These are phyloP conservation scores for Cutaneotrichosporon sp. DNA, from an alignment of 1,284 basidiomycete genomes.

Conservation along the genomic window DNA sequence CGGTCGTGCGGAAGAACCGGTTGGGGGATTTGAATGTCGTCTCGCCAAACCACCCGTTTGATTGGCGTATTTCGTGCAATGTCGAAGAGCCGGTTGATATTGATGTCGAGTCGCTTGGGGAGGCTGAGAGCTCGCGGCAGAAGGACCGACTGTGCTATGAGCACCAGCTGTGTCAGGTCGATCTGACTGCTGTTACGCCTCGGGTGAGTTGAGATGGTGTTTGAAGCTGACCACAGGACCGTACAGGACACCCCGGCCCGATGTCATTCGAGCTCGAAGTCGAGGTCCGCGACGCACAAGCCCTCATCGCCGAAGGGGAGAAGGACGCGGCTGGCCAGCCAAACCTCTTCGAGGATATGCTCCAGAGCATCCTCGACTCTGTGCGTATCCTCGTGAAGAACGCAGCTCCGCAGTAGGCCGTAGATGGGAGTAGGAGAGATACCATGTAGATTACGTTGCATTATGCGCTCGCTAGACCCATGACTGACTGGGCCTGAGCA, in stretches of 20 bases:
- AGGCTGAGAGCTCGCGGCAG: slow-evolving; percentile 61
- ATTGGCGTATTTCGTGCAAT: slow-evolving; percentile 90
- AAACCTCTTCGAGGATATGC: slow-evolving; percentile 55
- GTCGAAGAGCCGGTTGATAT: slow-evolving; percentile 62
- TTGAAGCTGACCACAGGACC: slow-evolving; percentile 67
- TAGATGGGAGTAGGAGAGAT: background rate
- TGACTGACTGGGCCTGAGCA: too few relatives aligned
- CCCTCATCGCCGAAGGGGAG: slow-evolving; percentile 56
- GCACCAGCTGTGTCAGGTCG: slow-evolving; percentile 88
- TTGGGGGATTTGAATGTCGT: slow-evolving; percentile 85
- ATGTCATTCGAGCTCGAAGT: slow-evolving; percentile 60
- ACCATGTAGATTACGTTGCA: background rate
- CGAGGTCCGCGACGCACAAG: slow-evolving; percentile 56
- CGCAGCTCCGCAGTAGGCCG: background rate
- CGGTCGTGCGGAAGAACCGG: slow-evolving; percentile 69
- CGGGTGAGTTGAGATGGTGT: slow-evolving; percentile 56
- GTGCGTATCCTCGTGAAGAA: slow-evolving; percentile 53
- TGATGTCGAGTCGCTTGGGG: slow-evolving; percentile 26
- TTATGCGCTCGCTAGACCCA: too few relatives aligned
- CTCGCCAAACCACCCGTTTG: slow-evolving; percentile 75
- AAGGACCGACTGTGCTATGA: slow-evolving; percentile 92
- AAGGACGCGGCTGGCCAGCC: slow-evolving; percentile 48
- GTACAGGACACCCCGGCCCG: slow-evolving; percentile 27
- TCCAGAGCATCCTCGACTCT: slow-evolving; percentile 57
- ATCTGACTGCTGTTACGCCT: slow-evolving; percentile 84